Base-by-base conservation (phyloP, 176 grass and related monocot genomes). In the Alloteropsis semialata region DNA sequence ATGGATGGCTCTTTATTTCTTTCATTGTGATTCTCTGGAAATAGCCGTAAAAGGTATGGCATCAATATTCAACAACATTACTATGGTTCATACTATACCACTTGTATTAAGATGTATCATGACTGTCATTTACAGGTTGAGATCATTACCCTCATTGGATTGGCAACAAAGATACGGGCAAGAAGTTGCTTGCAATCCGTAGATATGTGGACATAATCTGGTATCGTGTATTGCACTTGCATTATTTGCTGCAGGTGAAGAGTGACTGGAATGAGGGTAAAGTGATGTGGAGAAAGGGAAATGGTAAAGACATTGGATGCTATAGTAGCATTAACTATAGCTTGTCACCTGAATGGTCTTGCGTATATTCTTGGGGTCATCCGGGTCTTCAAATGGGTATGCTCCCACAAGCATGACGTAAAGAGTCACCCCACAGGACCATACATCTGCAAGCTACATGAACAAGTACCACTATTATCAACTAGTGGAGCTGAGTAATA, bases 341-440 rank as follows among this genome's bases (percentile, higher is more conserved):
- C 24, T 11, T 75, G 58, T 84, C 42, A 98, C 96, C 88, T 88
- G 82, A 74, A 98, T 94, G 33, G 96, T 95, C 81, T 95, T 98
- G 63, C 96, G 91, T 80, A 98, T 94, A 75, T 98, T 98, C 83
- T 95, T 98, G 21, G 96, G 92, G 76, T 98, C 96, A 68, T 92
- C 75, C 15, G 88, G 89, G 78, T 98, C 96, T 81, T 98, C 96
- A 80, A 98, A 98, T 67, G 96, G 96, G 76, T 98, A 98, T 36
- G 90, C 92, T 75, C 96, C 96, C 16, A 91, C 92, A 82, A 98
- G 92, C 96, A 98, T 98, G 36, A 98, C 96, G 51, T 95, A 98
- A 4, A 98, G 90, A 81, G 96, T 98, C 72, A 98, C 96, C 71
- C 96, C 96, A 82, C 96, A 95, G 37, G 96, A 98, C 96, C 96